Evolutionary conservation across 495 filamentous ascomycete genomes (phyloP), one percentile per base, ranked within the genome.

Genomic region (Jackrogersella minutella): DNA sequence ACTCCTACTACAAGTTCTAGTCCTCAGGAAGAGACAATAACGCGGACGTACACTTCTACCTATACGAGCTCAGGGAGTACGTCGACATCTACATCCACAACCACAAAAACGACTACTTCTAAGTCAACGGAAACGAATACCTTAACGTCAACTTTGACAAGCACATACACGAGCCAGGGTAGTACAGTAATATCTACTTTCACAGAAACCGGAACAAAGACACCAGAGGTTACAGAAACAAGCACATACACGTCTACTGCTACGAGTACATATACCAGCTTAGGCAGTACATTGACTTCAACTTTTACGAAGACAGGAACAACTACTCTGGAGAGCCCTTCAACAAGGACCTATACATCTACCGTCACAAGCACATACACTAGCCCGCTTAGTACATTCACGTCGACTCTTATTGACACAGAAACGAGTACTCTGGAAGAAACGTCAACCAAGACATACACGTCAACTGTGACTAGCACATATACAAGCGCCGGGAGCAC

Each of bases 311-410:
- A 33, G 3, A 57, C 41, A 14, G 30, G 44, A 7, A 60, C 24
- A 4, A 37, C 2, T 26, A 50, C 63, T 1, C n/a, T 44, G 39
- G 22, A 11, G 51, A 21, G 11, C 7, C 10, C 30, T 1, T 21
- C 28, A 51, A 51, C 47, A 2, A 22, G 28, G 28, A 33, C 47
- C 11, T 34, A 34, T 22, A 58, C 30, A 30, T 26, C 36, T 1
- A 70, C 57, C 5, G n/a, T 47, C 9, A 58, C 62, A 13, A 66
- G 40, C 19, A 66, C 67, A 5, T 61, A 44, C 7, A 65, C 50
- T 1, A 41, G 11, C 21, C 40, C 54, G n/a, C 37, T 54, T n/a
- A 59, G 56, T 33, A 55, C 56, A 22, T 52, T 59, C 9, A 68
- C 58, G 14, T 62, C 57, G 8, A 67, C 56, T 13, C 10, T 59